Evolutionary conservation across 2,329 filamentous ascomycete species (phyloP).

Genomic region (Aureobasidium namibiae): DNA sequence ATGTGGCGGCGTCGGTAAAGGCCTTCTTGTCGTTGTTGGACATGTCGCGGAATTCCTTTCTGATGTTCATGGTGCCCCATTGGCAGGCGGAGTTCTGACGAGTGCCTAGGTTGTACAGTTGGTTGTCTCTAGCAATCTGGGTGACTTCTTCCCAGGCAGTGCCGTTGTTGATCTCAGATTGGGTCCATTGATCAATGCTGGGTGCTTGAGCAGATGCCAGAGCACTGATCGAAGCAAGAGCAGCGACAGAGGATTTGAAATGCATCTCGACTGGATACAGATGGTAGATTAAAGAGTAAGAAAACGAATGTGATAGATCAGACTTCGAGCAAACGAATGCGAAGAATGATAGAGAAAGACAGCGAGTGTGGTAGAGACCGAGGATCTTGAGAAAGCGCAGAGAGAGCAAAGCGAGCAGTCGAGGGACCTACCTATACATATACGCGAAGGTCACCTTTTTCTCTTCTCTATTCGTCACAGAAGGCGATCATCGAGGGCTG

Average conservation of each 20-base stretch:
- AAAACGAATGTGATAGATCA: background rate
- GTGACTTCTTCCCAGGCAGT: conserved; percentile 23
- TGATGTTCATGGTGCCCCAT: conserved; percentile 21
- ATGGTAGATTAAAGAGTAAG: background rate
- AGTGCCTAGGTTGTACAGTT: conserved; percentile 20
- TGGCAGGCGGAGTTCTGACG: conserved; percentile 20
- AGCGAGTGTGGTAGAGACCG: background rate
- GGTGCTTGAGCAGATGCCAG: conserved; percentile 10
- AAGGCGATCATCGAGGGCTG: background rate
- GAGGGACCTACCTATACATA: conserved; percentile 1
- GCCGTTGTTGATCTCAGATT: conserved; percentile 21
- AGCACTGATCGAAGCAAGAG: conserved; percentile 1
- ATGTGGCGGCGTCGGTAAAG: conserved; percentile 25
- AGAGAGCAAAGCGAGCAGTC: background rate
- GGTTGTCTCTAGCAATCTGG: conserved; percentile 21
- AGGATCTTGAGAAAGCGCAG: too few relatives aligned
- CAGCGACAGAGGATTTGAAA: background rate
- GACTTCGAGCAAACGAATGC: conserved; percentile 11
- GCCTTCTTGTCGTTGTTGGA: conserved; percentile 20
- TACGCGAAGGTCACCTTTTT: background rate
- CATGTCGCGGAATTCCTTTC: conserved; percentile 16
- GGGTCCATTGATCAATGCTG: conserved; percentile 17
- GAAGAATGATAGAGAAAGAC: background rate
- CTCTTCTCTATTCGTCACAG: background rate
- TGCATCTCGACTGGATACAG: background rate